Percentiles rank a stretch among this genome's conserved stretches.
phyloP scores from a whole-genome alignment of 179 eudicot species.

The Nepenthes alata region DNA sequence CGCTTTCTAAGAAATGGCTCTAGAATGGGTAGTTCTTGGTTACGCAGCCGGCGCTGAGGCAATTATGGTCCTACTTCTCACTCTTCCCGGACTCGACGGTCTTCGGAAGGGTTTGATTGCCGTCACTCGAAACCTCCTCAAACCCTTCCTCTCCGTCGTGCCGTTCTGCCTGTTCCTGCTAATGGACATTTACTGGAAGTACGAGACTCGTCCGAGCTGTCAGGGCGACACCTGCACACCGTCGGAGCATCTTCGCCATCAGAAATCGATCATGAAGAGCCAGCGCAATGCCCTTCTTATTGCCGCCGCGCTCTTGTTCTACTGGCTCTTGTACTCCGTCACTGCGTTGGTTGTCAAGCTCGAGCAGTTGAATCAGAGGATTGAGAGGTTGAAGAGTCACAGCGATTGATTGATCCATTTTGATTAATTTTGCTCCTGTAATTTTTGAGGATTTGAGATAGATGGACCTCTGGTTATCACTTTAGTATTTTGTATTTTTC shows the following conservation, averaged over 20 bases:
- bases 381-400: conserved; percentile 45
- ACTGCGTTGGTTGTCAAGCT: conserved; percentile 48
- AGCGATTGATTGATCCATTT: background rate
- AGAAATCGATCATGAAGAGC: conserved; percentile 56
- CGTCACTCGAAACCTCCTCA: conserved; percentile 51
- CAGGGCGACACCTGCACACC: conserved; percentile 45
- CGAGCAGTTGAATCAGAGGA: conserved; percentile 49
- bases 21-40: conserved; percentile 66
- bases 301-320: conserved; percentile 48
- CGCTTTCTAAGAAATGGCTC: conserved; percentile 32
- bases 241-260: conserved; percentile 48
- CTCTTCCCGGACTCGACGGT: conserved; percentile 44
- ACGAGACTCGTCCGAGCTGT: conserved; percentile 54
- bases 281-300: conserved; percentile 59
- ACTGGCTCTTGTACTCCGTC: conserved; percentile 56
- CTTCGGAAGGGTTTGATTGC: conserved; percentile 50
- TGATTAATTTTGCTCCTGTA: too few species aligned
- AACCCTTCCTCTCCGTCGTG: conserved; percentile 60
- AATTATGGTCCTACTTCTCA: conserved; percentile 50
- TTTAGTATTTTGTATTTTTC: too few species aligned
- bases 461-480: too few species aligned
- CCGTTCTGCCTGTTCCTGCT: conserved; percentile 54
- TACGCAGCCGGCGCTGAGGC: conserved; percentile 75
- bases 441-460: too few species aligned
- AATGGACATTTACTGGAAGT: conserved; percentile 75